Base-by-base conservation (phyloP, 495 filamentous ascomycete species). In the Hypoxylon lienhwacheense region DNA sequence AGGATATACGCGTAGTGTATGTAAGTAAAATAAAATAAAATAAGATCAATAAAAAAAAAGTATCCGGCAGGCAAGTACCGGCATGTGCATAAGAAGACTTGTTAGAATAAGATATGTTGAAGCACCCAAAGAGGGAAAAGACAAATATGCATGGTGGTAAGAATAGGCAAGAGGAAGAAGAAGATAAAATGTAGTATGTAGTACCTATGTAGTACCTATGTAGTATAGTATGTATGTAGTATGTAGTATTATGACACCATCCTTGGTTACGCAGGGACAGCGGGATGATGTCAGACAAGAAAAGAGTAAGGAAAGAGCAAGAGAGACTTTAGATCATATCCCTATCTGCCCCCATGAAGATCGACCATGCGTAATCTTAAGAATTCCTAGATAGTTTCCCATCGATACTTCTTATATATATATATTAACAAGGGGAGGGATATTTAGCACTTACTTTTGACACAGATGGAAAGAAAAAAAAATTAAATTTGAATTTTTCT, bases 201-300 rank as follows among this genome's bases (percentile, higher is more conserved):
- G n/a, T n/a, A n/a, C n/a, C n/a, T n/a, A n/a, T n/a, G n/a, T n/a
- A n/a, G n/a, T n/a, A n/a, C n/a, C n/a, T n/a, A n/a, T n/a, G n/a
- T n/a, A n/a, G n/a, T n/a, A n/a, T n/a, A n/a, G n/a, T n/a, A n/a
- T n/a, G n/a, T n/a, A n/a, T n/a, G n/a, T n/a, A n/a, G n/a, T n/a
- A n/a, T n/a, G n/a, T n/a, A n/a, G n/a, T n/a, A n/a, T n/a, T n/a
- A 57, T 58, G 59, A 58, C 54, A 63, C 44, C 53, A 58, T 63
- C 53, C n/a, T 52, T 47, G 41, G 58, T 62, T 62, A 57, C 52
- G 53, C 58, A 62, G 58, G 53, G 24, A 31, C 16, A 41, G 59
- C 53, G 53, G 59, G 59, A 62, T 62, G 59, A 62, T 62, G 59
- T 62, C 59, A 62, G 59, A 62, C 39, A 21, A 58, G 29, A 53